Evolutionary conservation across 1,284 basidiomycete species (phyloP), one percentile per base, ranked within the genome.

Genomic region (Melampsora americana): DNA sequence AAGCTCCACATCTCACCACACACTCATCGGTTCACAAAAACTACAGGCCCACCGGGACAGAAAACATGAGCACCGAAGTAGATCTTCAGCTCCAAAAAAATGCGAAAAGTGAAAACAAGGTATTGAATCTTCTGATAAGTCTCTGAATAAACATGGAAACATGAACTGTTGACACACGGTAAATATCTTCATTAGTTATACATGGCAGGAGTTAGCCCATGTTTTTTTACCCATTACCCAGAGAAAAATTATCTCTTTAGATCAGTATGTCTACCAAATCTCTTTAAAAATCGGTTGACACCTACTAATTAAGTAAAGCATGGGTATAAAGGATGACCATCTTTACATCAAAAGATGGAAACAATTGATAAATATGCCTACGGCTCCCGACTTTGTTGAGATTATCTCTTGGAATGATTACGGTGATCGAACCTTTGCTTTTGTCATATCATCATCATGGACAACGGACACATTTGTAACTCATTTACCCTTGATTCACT

Each of bases 121-220:
- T 73, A 71, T 62, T n/a, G 53, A 30, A 46, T 28, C 46, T 30
- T 44, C 44, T 48, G 39, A 26, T 18, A 16, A 11, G 28, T 53
- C 48, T 26, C 23, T 68, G 9, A 20, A 23, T 7, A 1, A 7
- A 9, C 1, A 23, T 23, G 20, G 1, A 56, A 42, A 42, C 60
- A 72, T 46, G n/a, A 30, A n/a, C 18, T 35, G 16, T 32, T 9
- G 46, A 26, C 5, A 35, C 2, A 64, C 30, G 11, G 12, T 42
- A 12, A 2, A 42, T 48, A 1, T 32, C 28, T 68, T 53, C 50
- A 46, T 1, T 23, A 75, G 72, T 39, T 60, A 23, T 75, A 75
- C 44, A 75, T 75, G 72, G 72, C 72, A 53, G 65, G 66, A 20
- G 72, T 75, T 12, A 75, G 72, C 61, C 72, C 72, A 20, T 75